Base-by-base conservation (phyloP, 306 rosid species). In the Pachyrhizus erosus region DNA sequence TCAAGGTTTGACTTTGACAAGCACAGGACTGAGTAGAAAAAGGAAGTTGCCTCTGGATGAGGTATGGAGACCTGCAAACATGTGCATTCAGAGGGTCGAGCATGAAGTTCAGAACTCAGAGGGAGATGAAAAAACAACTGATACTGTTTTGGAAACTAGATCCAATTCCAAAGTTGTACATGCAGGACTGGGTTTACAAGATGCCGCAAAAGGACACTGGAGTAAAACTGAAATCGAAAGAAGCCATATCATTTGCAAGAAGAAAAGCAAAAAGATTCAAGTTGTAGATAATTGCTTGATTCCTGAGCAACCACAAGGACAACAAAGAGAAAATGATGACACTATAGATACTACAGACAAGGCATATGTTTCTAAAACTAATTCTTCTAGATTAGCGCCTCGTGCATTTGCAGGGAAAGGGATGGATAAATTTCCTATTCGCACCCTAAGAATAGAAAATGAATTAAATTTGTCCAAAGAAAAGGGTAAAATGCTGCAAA, bases 11-110 rank as follows among this genome's bases (percentile, higher is more conserved):
- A 80, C 80, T 82, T 57, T 68, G 70, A 77, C 83, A 78, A 86
- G 74, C 55, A 42, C 52, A 43, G 76, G 87, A 80, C 91, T 82
- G 67, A 83, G 76, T 85, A 87, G 81, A 83, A 94, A 91, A 86
- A 91, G 97, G 87, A 94, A 91, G 86, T 68, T 83, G 71, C 79
- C 82, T 52, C 86, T 69, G 67, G 92, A 87, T 83, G 92, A 84
- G 85, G 94, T 72, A 49, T 55, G 64, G 80, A 85, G 48, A 58
- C 84, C 84, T 76, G 82, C 77, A 74, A 86, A 74, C 81, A 73
- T 49, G 24, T 62, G 73, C 83, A 70, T 79, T 84, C 83, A 64
- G 62, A 83, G 84, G 81, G 67, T 62, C 24, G 73, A 78, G 64
- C 73, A 66, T 83, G 90, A 80, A 76, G 77, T 76, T 69, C 88